A percentile compares a stretch with the other conserved stretches of the same genome.
These are phyloP conservation scores for Lachnellula hyalina DNA, from an alignment of 2,329 filamentous ascomycete genomes.

Conservation along the genomic window DNA sequence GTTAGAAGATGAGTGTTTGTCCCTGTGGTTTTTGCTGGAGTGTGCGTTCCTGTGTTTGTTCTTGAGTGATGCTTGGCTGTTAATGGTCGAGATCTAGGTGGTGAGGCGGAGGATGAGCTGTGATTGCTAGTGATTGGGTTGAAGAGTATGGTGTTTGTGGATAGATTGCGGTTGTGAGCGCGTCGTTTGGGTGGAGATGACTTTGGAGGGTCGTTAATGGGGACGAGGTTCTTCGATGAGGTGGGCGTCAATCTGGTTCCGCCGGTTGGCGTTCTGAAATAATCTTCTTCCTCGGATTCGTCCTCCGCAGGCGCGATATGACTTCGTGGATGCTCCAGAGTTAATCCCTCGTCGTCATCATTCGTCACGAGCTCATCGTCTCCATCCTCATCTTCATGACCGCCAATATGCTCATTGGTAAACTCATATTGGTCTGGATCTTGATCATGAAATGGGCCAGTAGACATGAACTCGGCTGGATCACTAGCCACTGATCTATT, in stretches of 20 bases:
- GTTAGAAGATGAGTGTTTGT: constrained; percentile 19
- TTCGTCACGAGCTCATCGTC: constrained; percentile 87
- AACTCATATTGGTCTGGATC: constrained; percentile 1
- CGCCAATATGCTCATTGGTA: constrained; percentile 1
- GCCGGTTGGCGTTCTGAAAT: constrained; percentile 49
- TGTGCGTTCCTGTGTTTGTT: constrained; percentile 20
- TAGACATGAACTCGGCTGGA: constrained; percentile 56
- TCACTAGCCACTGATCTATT: constrained; percentile 57
- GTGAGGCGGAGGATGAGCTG: constrained; percentile 39
- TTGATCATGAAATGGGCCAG: constrained; percentile 24
- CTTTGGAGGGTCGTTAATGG: constrained; percentile 7
- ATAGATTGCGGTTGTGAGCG: constrained; percentile 66
- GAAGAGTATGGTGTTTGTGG: constrained; percentile 79
- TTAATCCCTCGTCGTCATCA: constrained; percentile 62
- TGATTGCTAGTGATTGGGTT: constrained; percentile 53
- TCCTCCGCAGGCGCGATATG: constrained; percentile 21
- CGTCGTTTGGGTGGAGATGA: constrained; percentile 16
- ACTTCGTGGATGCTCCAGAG: constrained; percentile 35
- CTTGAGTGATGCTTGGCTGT: constrained; percentile 31
- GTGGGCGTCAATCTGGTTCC: constrained; percentile 9
- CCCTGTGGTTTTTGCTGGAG: constrained; percentile 9
- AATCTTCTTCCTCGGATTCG: constrained; percentile 44
- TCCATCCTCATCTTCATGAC: constrained; percentile 43
- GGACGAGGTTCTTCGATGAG: constrained; percentile 6
- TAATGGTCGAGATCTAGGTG: constrained; percentile 32